Conservation (phyloP, 2,329 filamentous ascomycete genomes). For the Epichloe aotearoae region DNA sequence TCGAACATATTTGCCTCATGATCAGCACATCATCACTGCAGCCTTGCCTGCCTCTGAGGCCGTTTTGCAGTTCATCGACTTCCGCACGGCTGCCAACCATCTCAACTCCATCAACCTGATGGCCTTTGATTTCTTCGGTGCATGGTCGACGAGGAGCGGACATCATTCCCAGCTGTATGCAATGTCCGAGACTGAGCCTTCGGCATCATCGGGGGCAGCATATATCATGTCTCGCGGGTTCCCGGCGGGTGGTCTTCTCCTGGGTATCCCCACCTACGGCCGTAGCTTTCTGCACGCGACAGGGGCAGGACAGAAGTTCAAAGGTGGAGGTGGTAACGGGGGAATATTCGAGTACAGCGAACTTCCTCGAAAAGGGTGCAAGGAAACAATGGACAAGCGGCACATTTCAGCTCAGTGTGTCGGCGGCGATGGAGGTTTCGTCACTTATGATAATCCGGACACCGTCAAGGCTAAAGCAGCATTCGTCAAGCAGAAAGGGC, state of each 20-base stretch:
- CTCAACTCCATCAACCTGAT: conserved; percentile 68
- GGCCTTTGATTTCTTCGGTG: conserved; percentile 67
- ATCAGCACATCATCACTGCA: conserved; percentile 56
- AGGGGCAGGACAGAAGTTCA: conserved; percentile 50
- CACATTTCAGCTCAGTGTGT: conserved; percentile 58
- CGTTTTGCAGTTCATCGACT: conserved; percentile 56
- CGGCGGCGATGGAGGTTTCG: conserved; percentile 62
- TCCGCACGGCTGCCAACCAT: conserved; percentile 47
- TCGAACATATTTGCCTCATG: conserved; percentile 53
- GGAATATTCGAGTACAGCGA: conserved; percentile 38
- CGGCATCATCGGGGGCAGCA: conserved; percentile 51
- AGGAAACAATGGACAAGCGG: conserved; percentile 55
- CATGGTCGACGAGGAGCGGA: conserved; percentile 53
- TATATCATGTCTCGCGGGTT: conserved; percentile 56
- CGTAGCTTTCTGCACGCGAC: conserved; percentile 57
- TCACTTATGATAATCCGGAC: conserved; percentile 40
- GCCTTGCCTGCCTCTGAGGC: conserved; percentile 56
- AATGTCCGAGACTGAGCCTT: conserved; percentile 45
- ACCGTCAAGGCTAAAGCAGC: too few species aligned
- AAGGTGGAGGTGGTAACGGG: conserved; percentile 23
- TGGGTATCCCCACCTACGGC: conserved; percentile 66
- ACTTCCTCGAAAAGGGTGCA: conserved; percentile 46
- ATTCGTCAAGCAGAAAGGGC: too few species aligned
- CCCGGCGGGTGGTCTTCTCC: conserved; percentile 54
- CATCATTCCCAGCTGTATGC: conserved; percentile 67